Evolutionary conservation across 2,329 filamentous ascomycete genomes (phyloP).

Genomic region (Phoma sp.): DNA sequence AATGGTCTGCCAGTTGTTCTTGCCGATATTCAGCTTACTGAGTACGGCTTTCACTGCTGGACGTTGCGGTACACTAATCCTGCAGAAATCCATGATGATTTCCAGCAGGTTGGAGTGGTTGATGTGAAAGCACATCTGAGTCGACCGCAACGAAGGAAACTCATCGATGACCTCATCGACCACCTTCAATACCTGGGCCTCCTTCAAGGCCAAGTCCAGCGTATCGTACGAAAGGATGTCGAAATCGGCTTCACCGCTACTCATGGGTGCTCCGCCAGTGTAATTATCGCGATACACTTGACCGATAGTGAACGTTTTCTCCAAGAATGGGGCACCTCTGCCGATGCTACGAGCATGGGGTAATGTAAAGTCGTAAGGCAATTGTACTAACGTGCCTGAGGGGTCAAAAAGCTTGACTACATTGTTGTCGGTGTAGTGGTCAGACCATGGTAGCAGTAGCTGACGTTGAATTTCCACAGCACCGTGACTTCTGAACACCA

Average conservation of each 20-base stretch:
- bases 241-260: slow-evolving; percentile 91
- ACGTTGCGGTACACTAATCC: slow-evolving; percentile 73
- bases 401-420: slow-evolving; percentile 82
- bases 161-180: slow-evolving; percentile 86
- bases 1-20: slow-evolving; percentile 83
- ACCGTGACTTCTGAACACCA: slow-evolving; percentile 87
- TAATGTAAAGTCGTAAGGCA: slow-evolving; percentile 93
- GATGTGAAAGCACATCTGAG: slow-evolving; percentile 85
- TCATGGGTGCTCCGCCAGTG: slow-evolving; percentile 79
- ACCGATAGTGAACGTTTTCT: slow-evolving; percentile 86
- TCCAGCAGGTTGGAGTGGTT: slow-evolving; percentile 88
- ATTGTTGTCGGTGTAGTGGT: slow-evolving; percentile 72
- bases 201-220: slow-evolving; percentile 83
- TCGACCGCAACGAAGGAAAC: slow-evolving; percentile 75
- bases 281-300: slow-evolving; percentile 82
- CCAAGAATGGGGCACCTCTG: slow-evolving; percentile 67
- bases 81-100: slow-evolving; percentile 87
- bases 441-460: slow-evolving; percentile 80
- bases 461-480: slow-evolving; percentile 81
- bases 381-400: slow-evolving; percentile 84
- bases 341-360: slow-evolving; percentile 87
- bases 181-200: slow-evolving; percentile 93
- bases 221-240: slow-evolving; percentile 89
- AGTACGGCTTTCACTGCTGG: slow-evolving; percentile 79
- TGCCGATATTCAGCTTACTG: slow-evolving; percentile 84